Base-by-base conservation (phyloP, 2,329 filamentous ascomycete genomes). In the Dactylellina parvicollis region DNA sequence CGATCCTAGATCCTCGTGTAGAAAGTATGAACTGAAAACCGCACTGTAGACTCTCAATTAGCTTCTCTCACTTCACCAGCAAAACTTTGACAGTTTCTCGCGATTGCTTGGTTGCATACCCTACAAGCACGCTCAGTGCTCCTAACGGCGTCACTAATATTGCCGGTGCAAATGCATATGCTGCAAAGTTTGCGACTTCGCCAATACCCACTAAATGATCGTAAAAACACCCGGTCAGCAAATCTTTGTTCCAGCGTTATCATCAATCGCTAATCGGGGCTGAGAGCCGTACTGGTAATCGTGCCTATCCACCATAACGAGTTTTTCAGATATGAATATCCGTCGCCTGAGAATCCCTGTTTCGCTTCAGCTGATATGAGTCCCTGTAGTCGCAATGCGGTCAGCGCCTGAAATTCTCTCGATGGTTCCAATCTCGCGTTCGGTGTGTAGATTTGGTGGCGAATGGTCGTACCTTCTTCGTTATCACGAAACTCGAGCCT, bases 231-330 rank as follows among this genome's bases (percentile, higher is more conserved):
- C 14, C 46, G 20, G 32, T 47, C 40, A 59, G 75, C 60, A 28
- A 66, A 64, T 34, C 38, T 54, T 28, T 18, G 20, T 47, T 40
- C 26, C 14, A 22, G 42, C 47, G 24, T 38, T 22, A 2, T 46
- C 26, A 16, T 36, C 24, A 24, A 14, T 30, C 9, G 50, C 9
- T 24, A 34, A 38, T 56, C 26, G 4, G 34, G 18, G 32, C 16
- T 9, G 12, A 44, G 20, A 14, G 40, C 36, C 89, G 81, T 85
- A 96, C 92, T 88, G 79, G 92, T 96, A 76, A 89, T 83, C 77
- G 98, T 97, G 76, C 95, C 95, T 69, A 87, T 91, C 95, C 95
- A 99, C 95, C 95, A 99, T 78, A 94, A 85, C n/a, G 94, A 93
- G 80, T 91, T 98, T 80, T 89, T 91, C 67, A 99, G 82, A 82